Evolutionary conservation across 2,329 filamentous ascomycete species (phyloP).

Genomic region (Trichoderma semiorbis): DNA sequence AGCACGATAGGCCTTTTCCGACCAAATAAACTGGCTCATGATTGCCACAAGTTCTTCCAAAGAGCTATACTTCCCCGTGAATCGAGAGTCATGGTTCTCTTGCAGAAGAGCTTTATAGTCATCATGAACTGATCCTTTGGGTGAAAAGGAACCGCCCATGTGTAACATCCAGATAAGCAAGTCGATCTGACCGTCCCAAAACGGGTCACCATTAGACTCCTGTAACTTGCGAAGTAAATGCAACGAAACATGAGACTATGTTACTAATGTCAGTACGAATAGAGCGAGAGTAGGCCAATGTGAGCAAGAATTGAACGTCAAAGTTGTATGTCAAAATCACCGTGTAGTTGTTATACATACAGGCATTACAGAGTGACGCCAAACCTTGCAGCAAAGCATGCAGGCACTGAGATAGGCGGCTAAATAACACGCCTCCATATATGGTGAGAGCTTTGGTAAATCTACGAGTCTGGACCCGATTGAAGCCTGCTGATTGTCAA

Average conservation of each 20-base stretch:
- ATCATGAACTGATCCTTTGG: neutral
- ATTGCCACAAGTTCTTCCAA: neutral
- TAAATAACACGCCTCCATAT: neutral
- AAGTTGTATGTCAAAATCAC: neutral
- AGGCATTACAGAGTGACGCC: neutral
- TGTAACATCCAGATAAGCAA: neutral
- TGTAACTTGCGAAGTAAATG: neutral
- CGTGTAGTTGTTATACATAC: neutral
- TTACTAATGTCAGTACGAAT: neutral
- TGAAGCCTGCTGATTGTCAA: neutral
- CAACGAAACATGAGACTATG: neutral
- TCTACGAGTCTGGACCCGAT: neutral
- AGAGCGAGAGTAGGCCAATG: too few relatives aligned
- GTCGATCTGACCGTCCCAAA: neutral
- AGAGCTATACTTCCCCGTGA: neutral
- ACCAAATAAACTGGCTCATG: neutral
- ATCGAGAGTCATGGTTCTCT: neutral
- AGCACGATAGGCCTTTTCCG: neutral
- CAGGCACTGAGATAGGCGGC: neutral
- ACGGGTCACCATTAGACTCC: neutral
- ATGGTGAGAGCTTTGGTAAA: neutral
- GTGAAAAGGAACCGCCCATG: neutral
- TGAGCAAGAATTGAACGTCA: too few relatives aligned
- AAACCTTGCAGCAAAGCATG: conserved; percentile 3
- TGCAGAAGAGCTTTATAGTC: neutral